Conservation (phyloP, 257 asterid species). For the Solanum ossicruentum region DNA sequence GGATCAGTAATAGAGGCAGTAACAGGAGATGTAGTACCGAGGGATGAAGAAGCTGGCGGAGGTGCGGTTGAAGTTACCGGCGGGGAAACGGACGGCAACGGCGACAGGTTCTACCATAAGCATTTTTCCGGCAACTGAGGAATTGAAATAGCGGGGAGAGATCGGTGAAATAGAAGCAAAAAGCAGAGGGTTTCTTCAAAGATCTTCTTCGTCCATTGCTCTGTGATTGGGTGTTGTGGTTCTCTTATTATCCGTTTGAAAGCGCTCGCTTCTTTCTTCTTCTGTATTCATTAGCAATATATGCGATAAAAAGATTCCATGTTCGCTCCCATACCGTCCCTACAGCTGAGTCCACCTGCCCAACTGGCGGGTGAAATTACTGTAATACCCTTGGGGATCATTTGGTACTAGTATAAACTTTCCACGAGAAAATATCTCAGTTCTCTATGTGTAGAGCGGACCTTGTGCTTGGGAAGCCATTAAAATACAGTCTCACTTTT, state of each 20-base stretch:
- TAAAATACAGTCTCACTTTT: neutral
- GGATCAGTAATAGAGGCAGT: neutral
- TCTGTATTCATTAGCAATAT: neutral
- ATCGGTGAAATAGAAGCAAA: neutral
- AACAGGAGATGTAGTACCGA: conserved; percentile 17
- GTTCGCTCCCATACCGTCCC: neutral
- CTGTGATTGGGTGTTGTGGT: conserved; percentile 13
- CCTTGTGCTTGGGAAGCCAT: neutral
- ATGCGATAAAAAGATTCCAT: neutral
- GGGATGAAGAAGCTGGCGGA: conserved; percentile 30
- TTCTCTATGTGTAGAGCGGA: neutral
- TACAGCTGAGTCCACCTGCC: neutral
- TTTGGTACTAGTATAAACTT: neutral
- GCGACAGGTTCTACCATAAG: conserved; percentile 56
- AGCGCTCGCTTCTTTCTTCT: neutral
- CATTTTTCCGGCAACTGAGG: conserved; percentile 22
- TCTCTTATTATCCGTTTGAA: conserved; percentile 17
- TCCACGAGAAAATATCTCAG: neutral
- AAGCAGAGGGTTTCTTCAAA: neutral
- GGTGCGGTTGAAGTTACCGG: conserved; percentile 27
- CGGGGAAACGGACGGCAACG: conserved; percentile 35
- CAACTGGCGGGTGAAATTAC: neutral
- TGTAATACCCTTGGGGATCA: neutral
- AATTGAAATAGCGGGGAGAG: neutral
- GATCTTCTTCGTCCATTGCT: neutral